A percentile compares a stretch with the other conserved stretches of the same genome.
Conservation (phyloP, 257 asterid genomes). For the Solanum ossicruentum region DNA sequence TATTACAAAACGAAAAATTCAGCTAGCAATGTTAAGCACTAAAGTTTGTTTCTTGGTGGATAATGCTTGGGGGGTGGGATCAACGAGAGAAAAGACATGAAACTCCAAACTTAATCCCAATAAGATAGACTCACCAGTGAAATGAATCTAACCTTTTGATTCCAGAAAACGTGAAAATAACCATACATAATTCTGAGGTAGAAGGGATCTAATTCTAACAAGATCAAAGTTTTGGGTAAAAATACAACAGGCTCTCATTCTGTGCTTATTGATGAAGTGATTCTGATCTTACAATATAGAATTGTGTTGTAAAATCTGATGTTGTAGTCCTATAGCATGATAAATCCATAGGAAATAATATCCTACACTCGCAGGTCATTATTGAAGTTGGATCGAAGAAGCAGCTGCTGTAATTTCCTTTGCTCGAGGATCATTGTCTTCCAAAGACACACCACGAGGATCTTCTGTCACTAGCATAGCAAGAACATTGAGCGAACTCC, state of each 20-base stretch:
- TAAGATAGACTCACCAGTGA: background rate
- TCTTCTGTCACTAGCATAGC: conserved; percentile 86
- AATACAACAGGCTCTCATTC: background rate
- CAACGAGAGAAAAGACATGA: background rate
- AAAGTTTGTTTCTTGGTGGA: background rate
- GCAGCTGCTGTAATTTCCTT: conserved; percentile 33
- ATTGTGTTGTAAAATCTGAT: background rate
- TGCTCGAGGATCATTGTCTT: conserved; percentile 66
- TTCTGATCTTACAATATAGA: background rate
- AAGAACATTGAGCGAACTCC: conserved; percentile 78
- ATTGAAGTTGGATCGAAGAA: conserved; percentile 26
- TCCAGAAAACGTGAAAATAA: background rate
- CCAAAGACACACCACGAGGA: conserved; percentile 71
- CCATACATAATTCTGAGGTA: background rate
- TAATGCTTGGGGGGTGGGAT: background rate
- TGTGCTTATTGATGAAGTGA: background rate
- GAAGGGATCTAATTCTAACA: background rate
- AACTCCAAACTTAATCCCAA: background rate
- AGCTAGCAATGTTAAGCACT: background rate
- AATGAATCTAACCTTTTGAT: background rate
- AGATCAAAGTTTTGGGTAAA: background rate
- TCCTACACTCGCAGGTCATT: background rate
- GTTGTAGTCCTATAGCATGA: background rate
- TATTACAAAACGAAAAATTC: background rate
- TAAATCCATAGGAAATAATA: background rate